phyloP scores from a whole-genome alignment of 768 basidiomycete genomes.

The Suillus luteus region DNA sequence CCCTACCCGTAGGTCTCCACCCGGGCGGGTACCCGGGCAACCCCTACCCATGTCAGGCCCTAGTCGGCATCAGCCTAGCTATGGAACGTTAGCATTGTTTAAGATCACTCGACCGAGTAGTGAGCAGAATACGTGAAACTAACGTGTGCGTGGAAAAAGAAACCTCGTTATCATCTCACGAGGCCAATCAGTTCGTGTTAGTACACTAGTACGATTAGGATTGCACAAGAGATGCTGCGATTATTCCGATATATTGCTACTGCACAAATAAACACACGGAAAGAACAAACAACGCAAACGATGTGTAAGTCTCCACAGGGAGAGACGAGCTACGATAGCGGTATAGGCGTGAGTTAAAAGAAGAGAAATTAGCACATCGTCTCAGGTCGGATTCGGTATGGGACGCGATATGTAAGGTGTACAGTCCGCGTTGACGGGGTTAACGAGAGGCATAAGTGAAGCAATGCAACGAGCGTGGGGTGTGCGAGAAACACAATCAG shows the following conservation, averaged over 20 bases:
- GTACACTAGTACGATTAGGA: background rate
- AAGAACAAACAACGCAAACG: constrained; percentile 12
- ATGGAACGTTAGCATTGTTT: background rate
- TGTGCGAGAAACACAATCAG: constrained; percentile 26
- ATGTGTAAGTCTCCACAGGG: constrained; percentile 15
- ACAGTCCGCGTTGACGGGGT: constrained; percentile 27
- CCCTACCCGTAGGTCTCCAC: too few species aligned
- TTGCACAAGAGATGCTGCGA: constrained; percentile 1
- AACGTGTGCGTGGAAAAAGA: background rate
- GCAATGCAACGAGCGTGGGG: constrained; percentile 34
- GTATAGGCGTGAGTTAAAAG: constrained; percentile 17
- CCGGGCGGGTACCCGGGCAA: too few species aligned
- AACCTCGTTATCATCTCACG: background rate
- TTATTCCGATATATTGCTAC: constrained; percentile 18
- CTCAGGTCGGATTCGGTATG: constrained; percentile 12
- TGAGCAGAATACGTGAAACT: background rate
- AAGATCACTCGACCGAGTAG: background rate
- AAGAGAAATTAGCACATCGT: constrained; percentile 18
- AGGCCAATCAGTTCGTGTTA: background rate
- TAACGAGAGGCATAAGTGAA: constrained; percentile 35
- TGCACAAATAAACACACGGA: constrained; percentile 11
- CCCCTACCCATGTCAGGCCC: too few species aligned
- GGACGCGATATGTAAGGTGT: constrained; percentile 17
- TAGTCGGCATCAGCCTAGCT: too few species aligned
- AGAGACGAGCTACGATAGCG: constrained; percentile 16